Evolutionary conservation across 495 filamentous ascomycete genomes (phyloP), one percentile per base, ranked within the genome.

Genomic region (Glonium stellatum): DNA sequence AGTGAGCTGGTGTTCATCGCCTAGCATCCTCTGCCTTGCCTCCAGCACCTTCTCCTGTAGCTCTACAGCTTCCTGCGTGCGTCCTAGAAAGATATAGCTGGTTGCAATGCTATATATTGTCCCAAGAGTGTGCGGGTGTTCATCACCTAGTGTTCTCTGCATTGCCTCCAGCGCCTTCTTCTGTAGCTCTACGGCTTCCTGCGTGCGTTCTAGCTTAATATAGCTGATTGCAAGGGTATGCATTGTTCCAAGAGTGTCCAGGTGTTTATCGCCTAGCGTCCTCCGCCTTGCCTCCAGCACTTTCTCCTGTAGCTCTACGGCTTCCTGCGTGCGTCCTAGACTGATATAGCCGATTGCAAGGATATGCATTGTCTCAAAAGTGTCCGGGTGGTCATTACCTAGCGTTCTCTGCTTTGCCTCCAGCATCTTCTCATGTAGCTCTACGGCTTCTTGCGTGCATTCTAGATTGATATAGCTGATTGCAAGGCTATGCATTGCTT

Each of bases 271-370:
- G 11, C 19, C 57, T 31, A 60, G 36, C 35, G 42, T 18, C 23
- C 21, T 55, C 58, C 55, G 55, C 10, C 51, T 15, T 13, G 34
- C 11, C 27, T 60, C 50, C 19, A 60, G 3, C 3, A 55, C 49
- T 54, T 41, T 1, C 36, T 35, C 22, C 9, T 22, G 15, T n/a
- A 61, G 52, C 59, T 36, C 51, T 37, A 48, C 52, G 6, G 59
- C 59, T 27, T 61, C 59, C 39, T 61, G 48, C 41, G 22, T 48
- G 18, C 52, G 53, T 9, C 52, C 59, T 61, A 48, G 52, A 35
- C 56, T 36, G n/a, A 22, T 55, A 41, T 48, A 49, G 3, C 37
- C 49, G 1, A 10, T 47, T 22, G 59, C 59, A 10, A 61, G 59
- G 41, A 36, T 49, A 11, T 1, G 4, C 59, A 61, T 61, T 41